A percentile compares a stretch with the other conserved stretches of the same genome.
Evolutionary conservation across 148 eudicot genomes (phyloP).

Genomic region (Fagopyrum esculentum): DNA sequence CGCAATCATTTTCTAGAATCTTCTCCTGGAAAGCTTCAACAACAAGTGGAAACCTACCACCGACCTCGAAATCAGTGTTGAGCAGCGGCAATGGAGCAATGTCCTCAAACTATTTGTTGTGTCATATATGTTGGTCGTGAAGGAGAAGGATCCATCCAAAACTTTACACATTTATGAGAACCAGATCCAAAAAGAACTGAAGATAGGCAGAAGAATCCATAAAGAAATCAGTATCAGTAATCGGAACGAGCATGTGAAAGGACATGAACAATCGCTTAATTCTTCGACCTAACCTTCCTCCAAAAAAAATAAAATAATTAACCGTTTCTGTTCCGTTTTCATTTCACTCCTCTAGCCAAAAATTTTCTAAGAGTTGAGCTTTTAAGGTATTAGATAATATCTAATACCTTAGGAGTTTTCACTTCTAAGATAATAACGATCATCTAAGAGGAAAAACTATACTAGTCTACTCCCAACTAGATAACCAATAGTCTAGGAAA

Average conservation of each 20-base stretch:
- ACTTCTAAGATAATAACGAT: no score
- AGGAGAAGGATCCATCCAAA: not conserved
- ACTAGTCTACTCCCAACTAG: no score
- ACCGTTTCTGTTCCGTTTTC: no score
- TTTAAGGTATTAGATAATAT: no score
- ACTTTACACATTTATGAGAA: not conserved
- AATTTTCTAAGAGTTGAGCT: no score
- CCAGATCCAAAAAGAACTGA: not conserved
- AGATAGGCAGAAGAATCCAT: not conserved
- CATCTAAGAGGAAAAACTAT: no score
- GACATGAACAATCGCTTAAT: not conserved
- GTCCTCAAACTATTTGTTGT: conserved; percentile 18
- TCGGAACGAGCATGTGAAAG: not conserved
- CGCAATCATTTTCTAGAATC: conserved; percentile 55
- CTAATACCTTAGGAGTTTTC: no score
- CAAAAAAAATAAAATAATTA: no score
- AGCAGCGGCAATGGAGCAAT: conserved; percentile 69
- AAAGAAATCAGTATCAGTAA: not conserved
- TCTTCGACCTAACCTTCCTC: conserved; percentile 10
- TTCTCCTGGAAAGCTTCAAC: conserved; percentile 75
- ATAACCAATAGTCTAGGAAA: no score
- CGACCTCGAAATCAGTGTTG: conserved; percentile 74
- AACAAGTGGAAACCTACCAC: conserved; percentile 47
- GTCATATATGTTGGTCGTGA: no score
- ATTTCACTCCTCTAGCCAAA: no score